Evolutionary conservation across 352 stramenopile species (phyloP), one percentile per base, ranked within the genome.

Genomic region (Globisporangium ultimum): DNA sequence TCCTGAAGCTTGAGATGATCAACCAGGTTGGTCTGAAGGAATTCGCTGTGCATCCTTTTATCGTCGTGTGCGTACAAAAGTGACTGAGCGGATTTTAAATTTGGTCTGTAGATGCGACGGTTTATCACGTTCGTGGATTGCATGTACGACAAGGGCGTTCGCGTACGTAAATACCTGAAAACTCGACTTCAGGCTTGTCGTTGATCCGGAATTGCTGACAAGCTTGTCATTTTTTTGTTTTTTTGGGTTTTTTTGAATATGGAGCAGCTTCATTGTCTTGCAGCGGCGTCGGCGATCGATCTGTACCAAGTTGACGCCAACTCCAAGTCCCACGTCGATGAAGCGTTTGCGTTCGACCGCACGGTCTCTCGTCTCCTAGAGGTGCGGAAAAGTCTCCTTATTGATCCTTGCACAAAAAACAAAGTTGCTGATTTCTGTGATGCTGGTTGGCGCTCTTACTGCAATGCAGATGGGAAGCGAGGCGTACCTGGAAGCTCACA

Each of bases 61-160:
- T 53, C 22, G 14, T 18, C 36, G 41, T 9, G 20, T 24, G 9
- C n/a, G n/a, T 46, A 15, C 11, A 34, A 38, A 5, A 46, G 3
- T 8, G 20, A 5, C 50, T 40, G 15, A 48, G 48, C 2, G 50
- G 5, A 6, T 47, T 28, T 20, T 45, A 28, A 41, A 21, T 46
- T 48, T 24, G 18, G n/a, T 15, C 8, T 45, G 14, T 42, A 88
- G 63, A 84, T 91, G 62, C 86, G 97, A 53, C 88, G 97, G 54
- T 99, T 99, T 68, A 98, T 99, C 67, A 99, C 96, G 13, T 92
- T 99, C 50, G 84, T 99, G 60, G 97, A 99, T 76, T 97, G 98
- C 73, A 87, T 99, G 74, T 99, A 99, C 70, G 96, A 99, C 67
- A 85, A 79, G 42, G 73, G 76, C 55, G 80, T 91, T 3, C 68